Percentiles rank a stretch among this genome's conserved stretches.
Evolutionary conservation across 805 yeast genomes (phyloP).

Genomic region (Metschnikowia bowlesiae): DNA sequence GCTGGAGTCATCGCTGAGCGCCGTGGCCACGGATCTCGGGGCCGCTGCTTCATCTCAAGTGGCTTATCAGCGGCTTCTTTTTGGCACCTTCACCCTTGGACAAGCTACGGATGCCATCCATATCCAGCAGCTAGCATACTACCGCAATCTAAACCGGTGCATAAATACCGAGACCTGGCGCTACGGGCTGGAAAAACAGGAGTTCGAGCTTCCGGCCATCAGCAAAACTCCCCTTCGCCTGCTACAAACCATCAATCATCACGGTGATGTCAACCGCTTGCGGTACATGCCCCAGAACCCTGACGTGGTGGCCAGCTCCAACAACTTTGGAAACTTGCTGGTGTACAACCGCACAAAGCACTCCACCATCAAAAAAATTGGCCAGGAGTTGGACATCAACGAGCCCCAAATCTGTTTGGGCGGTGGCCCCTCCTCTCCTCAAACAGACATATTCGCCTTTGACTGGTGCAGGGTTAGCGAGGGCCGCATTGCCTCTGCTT

Average conservation of each 20-base stretch:
- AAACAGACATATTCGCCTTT: constrained; percentile 61
- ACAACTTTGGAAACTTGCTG: constrained; percentile 59
- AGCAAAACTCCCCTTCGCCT: constrained; percentile 26
- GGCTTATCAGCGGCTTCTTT: constrained; percentile 15
- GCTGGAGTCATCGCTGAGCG: background rate
- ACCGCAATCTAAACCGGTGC: constrained; percentile 28
- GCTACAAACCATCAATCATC: constrained; percentile 59
- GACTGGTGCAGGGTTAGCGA: constrained; percentile 68
- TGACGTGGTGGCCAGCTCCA: constrained; percentile 69
- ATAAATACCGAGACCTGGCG: constrained; percentile 34
- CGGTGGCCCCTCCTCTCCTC: constrained; percentile 12
- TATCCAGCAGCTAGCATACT: constrained; percentile 31
- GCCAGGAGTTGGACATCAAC: constrained; percentile 25
- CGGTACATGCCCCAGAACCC: constrained; percentile 83
- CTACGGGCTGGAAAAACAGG: constrained; percentile 36
- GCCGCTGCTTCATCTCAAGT: constrained; percentile 5
- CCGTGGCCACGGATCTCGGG: background rate
- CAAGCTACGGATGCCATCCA: constrained; percentile 20
- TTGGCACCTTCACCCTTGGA: constrained; percentile 19
- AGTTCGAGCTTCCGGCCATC: constrained; percentile 33
- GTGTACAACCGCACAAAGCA: constrained; percentile 85
- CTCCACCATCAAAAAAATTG: constrained; percentile 29
- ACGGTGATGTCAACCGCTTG: constrained; percentile 70
- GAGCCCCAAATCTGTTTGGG: constrained; percentile 51
- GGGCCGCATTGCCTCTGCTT: constrained; percentile 57